These are phyloP conservation scores for Phaeophleospora eucalypticola DNA, from an alignment of 2,329 filamentous ascomycete species.

Conservation along the genomic window DNA sequence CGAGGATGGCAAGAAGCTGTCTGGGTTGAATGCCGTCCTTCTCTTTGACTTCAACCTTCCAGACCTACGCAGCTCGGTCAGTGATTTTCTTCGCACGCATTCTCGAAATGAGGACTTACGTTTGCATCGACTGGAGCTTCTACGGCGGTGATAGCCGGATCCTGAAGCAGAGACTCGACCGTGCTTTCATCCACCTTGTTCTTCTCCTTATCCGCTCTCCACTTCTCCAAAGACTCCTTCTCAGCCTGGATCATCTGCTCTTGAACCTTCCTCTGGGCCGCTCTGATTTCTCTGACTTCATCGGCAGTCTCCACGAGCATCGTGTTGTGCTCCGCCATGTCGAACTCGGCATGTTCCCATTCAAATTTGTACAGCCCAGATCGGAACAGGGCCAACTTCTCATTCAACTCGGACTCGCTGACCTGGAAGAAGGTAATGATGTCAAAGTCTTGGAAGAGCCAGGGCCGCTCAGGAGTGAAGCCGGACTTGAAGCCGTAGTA, in stretches of 20 bases:
- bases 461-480: conserved; percentile 46
- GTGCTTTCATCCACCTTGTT: conserved; percentile 46
- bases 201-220: conserved; percentile 42
- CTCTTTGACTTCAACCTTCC: conserved; percentile 42
- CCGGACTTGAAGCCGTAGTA: conserved; percentile 50
- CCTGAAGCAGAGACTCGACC: conserved; percentile 45
- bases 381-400: conserved; percentile 45
- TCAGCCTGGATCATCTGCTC: conserved; percentile 46
- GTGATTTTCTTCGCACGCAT: neutral
- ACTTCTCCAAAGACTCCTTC: conserved; percentile 41
- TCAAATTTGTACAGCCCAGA: conserved; percentile 51
- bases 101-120: conserved; percentile 22
- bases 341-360: conserved; percentile 49
- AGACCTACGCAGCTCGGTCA: conserved; percentile 18
- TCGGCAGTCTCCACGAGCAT: conserved; percentile 44
- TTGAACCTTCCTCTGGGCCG: conserved; percentile 47
- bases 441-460: conserved; percentile 57
- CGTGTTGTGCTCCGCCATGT: conserved; percentile 53
- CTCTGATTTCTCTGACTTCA: conserved; percentile 46
- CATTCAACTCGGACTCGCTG: conserved; percentile 49
- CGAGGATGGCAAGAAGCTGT: conserved; percentile 39
- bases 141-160: conserved; percentile 36
- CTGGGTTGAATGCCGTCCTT: conserved; percentile 34
- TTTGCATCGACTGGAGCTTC: conserved; percentile 45
- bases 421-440: conserved; percentile 54